Evolutionary conservation across 257 asterid genomes (phyloP), one percentile per base, ranked within the genome.

Genomic region (Cordia subcordata): DNA sequence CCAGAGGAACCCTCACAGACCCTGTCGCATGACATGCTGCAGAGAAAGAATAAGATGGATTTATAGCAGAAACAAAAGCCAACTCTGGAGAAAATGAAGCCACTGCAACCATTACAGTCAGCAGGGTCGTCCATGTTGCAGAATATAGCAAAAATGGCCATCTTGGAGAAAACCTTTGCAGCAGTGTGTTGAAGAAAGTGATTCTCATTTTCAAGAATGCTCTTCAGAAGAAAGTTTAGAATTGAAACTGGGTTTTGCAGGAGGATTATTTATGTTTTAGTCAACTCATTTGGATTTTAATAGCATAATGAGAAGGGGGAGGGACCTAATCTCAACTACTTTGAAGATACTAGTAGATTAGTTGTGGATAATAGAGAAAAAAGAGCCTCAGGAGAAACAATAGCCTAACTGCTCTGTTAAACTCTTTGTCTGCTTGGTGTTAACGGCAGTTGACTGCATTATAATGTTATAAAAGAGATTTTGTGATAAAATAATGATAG

Each of bases 51-150:
- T 94, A 82, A 13, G 70, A 4, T 0, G 90, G 90, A 17, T 63
- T 65, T 18, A 81, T 73, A 20, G 85, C 85, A 0, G 82, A 83
- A n/a, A 90, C 85, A n/a, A 90, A 90, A 13, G 96, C 96, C 38
- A 87, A 14, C 72, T 90, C 97, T 10, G 97, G 94, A 0, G 85
- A 61, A 58, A 90, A 90, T 0, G 97, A 90, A 1, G 93, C 95
- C 21, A 80, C 64, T 13, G 86, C 96, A 69, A 83, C 96, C 57
- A 78, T 69, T 8, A 67, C 58, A 21, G 94, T 87, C 15, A 91
- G 33, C 20, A 91, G n/a, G 20, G 85, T 44, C 55, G 95, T 91
- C 98, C 96, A 91, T 1, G 82, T 40, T 53, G 84, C 82, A 44
- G 94, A 94, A 73, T 87, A 83, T 59, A 80, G 18, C 16, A 87